Percentiles rank a stretch among this genome's conserved stretches.
phyloP scores from a whole-genome alignment of 2,329 filamentous ascomycete species.

The Paecilomyces sp. region DNA sequence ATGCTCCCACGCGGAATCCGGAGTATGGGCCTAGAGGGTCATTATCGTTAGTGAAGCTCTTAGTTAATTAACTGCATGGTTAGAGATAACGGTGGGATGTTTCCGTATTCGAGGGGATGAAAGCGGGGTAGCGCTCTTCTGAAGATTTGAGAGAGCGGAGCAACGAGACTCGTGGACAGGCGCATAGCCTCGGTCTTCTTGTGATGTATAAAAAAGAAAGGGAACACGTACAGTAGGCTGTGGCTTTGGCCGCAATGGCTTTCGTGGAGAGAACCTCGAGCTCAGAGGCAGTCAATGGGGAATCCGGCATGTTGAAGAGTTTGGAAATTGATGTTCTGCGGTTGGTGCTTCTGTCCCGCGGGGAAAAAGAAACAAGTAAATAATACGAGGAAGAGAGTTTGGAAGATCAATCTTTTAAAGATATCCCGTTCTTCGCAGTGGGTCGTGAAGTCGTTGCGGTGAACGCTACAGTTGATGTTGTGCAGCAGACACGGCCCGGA shows the following conservation, averaged over 20 bases:
- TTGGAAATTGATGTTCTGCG: not conserved
- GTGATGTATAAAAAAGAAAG: not conserved
- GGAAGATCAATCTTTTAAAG: not conserved
- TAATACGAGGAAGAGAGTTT: constrained; percentile 1
- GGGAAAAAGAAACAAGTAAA: constrained; percentile 2
- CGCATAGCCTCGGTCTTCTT: not conserved
- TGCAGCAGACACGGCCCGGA: not conserved
- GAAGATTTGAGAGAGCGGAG: not conserved
- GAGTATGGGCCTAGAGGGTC: constrained; percentile 64
- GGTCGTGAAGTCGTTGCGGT: not conserved
- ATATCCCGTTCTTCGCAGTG: not conserved
- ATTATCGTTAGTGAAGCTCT: not conserved
- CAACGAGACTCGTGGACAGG: not conserved
- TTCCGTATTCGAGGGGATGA: not conserved
- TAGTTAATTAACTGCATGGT: not conserved
- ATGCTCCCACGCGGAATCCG: constrained; percentile 81
- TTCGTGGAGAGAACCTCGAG: constrained; percentile 56
- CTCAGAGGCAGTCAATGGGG: constrained; percentile 52
- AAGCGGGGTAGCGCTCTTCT: not conserved
- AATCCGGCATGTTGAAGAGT: constrained; percentile 12
- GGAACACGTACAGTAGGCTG: constrained; percentile 66
- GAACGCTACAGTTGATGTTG: not conserved
- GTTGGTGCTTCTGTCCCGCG: not conserved
- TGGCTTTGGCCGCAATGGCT: constrained; percentile 64
- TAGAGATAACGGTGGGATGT: not conserved